These are phyloP conservation scores for Plasmodium gaboni DNA, from an alignment of 169 alveolate species.

Conservation along the genomic window DNA sequence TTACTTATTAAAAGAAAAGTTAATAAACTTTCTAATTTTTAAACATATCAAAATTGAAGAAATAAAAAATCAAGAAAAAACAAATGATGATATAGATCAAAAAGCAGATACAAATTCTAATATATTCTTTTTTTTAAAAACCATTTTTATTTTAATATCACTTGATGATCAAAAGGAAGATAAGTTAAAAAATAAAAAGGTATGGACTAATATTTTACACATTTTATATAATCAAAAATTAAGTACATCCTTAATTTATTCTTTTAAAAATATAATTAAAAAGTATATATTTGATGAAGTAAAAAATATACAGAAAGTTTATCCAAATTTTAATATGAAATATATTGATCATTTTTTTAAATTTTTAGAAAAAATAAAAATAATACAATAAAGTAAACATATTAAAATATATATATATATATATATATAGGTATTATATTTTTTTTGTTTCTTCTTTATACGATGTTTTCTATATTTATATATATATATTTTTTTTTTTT, in stretches of 20 bases:
- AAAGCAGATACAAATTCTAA: conserved; percentile 7
- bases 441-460: not conserved
- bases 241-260: conserved; percentile 8
- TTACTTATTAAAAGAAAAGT: conserved; percentile 51
- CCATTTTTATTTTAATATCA: conserved; percentile 59
- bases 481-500: not conserved
- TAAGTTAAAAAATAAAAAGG: conserved; percentile 1
- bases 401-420: not conserved
- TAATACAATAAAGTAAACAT: not conserved
- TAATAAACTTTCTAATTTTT: conserved; percentile 48
- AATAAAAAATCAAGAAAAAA: not conserved
- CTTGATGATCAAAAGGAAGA: conserved; percentile 17
- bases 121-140: conserved; percentile 51
- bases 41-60: conserved; percentile 46
- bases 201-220: conserved; percentile 37
- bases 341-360: conserved; percentile 41
- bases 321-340: conserved; percentile 56
- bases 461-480: not conserved
- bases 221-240: conserved; percentile 4
- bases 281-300: conserved; percentile 71
- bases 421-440: not conserved
- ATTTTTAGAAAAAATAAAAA: conserved; percentile 12
- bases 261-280: conserved; percentile 49
- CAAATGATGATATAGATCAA: not conserved
- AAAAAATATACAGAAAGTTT: conserved; percentile 24